A percentile compares a stretch with the other conserved stretches of the same genome.
phyloP scores from a whole-genome alignment of 176 grass and related monocot species.

The Juncus effusus region DNA sequence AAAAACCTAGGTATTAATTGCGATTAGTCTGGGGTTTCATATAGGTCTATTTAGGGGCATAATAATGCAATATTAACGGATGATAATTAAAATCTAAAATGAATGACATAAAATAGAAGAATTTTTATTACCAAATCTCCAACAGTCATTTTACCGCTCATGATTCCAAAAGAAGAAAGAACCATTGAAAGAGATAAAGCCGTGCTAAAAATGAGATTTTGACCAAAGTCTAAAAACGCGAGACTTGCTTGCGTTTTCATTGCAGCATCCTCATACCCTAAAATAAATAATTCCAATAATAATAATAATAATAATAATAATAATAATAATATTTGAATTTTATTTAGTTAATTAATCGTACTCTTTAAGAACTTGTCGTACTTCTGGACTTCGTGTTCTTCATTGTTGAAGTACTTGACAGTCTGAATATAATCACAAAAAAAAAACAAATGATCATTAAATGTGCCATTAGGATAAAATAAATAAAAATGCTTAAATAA shows the following conservation, averaged over 20 bases:
- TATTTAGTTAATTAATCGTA: constrained; percentile 40
- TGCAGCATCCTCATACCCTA: constrained; percentile 87
- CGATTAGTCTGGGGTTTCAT: too few relatives aligned
- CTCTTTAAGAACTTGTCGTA: constrained; percentile 94
- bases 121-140: constrained; percentile 87
- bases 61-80: too few relatives aligned
- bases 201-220: constrained; percentile 90
- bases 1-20: not conserved
- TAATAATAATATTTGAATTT: constrained; percentile 27
- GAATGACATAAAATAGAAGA: constrained; percentile 6
- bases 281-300: constrained; percentile 6
- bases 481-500: constrained; percentile 27
- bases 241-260: constrained; percentile 95
- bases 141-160: constrained; percentile 90
- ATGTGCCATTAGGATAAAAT: not conserved
- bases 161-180: constrained; percentile 94
- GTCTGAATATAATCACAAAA: constrained; percentile 49
- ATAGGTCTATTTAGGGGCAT: too few relatives aligned
- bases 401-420: constrained; percentile 98
- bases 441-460: not conserved
- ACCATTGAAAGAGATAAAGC: constrained; percentile 90
- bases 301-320: constrained; percentile 16
- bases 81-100: too few relatives aligned
- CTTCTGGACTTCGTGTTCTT: constrained; percentile 83
- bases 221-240: constrained; percentile 90